Percentiles rank a stretch among this genome's conserved stretches.
Conservation (phyloP, 371 early-diverging fungal species). For the Coemansia sp. region DNA sequence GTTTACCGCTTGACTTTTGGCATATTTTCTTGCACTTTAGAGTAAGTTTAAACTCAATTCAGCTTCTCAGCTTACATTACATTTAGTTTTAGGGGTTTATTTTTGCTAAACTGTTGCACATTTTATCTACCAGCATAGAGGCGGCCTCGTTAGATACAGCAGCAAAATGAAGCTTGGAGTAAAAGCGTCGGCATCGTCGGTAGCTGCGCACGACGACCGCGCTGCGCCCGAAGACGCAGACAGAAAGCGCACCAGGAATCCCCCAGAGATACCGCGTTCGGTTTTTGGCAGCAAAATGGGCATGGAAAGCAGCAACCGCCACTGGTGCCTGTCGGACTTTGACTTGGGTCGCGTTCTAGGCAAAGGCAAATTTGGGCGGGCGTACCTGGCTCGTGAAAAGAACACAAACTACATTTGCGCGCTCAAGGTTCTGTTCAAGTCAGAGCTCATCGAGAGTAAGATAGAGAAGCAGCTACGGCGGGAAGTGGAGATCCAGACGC, state of each 20-base stretch:
- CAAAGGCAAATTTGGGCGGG: slow-evolving; percentile 97
- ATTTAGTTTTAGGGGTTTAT: background rate
- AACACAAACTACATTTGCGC: slow-evolving; percentile 83
- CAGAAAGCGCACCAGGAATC: background rate
- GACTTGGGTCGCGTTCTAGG: slow-evolving; percentile 94
- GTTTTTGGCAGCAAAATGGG: background rate
- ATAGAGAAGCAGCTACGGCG: slow-evolving; percentile 88
- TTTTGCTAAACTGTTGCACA: background rate
- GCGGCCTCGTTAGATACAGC: background rate
- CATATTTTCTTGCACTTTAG: background rate
- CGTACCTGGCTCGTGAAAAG: slow-evolving; percentile 94
- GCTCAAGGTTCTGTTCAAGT: slow-evolving; percentile 90
- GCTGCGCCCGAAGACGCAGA: background rate
- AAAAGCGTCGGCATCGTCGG: background rate
- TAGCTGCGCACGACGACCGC: background rate
- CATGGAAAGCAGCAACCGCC: slow-evolving; percentile 12
- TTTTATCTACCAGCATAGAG: background rate
- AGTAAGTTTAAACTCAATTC: no score
- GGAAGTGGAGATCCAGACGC: slow-evolving; percentile 97
- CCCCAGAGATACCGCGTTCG: slow-evolving; percentile 3
- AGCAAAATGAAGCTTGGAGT: slow-evolving; percentile 2
- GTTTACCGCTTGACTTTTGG: no score
- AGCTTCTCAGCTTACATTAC: no score
- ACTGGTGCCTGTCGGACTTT: slow-evolving; percentile 93
- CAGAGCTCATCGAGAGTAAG: slow-evolving; percentile 70